Percentiles rank a stretch among this genome's conserved stretches.
Evolutionary conservation across 148 eudicot genomes (phyloP).

Genomic region (Spergularia marina): DNA sequence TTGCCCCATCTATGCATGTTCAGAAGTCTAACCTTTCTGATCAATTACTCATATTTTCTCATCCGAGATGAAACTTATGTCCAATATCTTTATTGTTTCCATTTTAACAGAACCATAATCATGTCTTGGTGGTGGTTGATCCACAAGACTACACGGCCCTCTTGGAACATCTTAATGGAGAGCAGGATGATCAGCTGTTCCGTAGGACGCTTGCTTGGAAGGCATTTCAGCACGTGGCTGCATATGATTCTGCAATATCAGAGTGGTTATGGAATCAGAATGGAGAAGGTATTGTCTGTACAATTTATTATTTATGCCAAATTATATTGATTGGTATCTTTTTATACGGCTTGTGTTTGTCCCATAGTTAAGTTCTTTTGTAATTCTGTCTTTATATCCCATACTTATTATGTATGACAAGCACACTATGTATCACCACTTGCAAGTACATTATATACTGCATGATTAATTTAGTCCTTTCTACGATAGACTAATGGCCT

Average conservation of each 20-base stretch:
- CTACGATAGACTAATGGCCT: neutral
- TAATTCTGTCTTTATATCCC: neutral
- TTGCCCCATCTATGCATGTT: too few species aligned
- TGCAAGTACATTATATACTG: slow-evolving; percentile 1
- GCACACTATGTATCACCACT: slow-evolving; percentile 1
- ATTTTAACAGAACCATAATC: slow-evolving; percentile 76
- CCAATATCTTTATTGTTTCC: neutral
- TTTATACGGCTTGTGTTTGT: neutral
- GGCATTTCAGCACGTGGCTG: slow-evolving; percentile 89
- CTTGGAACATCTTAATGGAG: slow-evolving; percentile 55
- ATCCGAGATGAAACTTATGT: neutral
- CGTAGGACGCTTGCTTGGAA: slow-evolving; percentile 87
- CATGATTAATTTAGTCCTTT: slow-evolving; percentile 4
- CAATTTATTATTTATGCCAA: neutral
- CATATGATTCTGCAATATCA: slow-evolving; percentile 96
- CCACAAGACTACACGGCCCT: slow-evolving; percentile 74
- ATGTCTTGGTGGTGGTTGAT: slow-evolving; percentile 93
- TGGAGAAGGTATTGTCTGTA: slow-evolving; percentile 52
- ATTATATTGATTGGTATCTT: neutral
- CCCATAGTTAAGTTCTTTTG: neutral
- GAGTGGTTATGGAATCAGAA: slow-evolving; percentile 97
- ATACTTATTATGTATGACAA: neutral
- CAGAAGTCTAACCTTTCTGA: neutral
- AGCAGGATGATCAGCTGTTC: slow-evolving; percentile 53
- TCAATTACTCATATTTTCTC: neutral